Evolutionary conservation across 495 filamentous ascomycete genomes (phyloP).

Genomic region (Aspergillus olivimuriae): DNA sequence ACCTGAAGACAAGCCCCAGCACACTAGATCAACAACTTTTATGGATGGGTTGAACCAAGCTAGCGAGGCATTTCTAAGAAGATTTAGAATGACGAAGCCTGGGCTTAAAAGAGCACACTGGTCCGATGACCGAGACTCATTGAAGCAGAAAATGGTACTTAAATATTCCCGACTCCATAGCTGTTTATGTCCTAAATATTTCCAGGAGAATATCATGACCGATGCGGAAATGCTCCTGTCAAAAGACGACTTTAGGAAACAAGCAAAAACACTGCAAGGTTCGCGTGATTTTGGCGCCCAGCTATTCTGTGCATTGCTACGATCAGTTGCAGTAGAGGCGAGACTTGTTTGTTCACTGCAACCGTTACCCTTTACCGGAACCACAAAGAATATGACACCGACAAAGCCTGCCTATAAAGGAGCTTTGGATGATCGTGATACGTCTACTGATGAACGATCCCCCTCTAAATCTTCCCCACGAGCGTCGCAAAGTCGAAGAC

Average conservation of each 20-base stretch:
- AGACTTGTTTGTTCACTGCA: conserved; percentile 91
- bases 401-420: conserved; percentile 29
- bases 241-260: conserved; percentile 61
- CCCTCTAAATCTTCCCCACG: conserved; percentile 12
- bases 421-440: conserved; percentile 33
- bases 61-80: conserved; percentile 56
- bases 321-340: conserved; percentile 70
- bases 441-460: conserved; percentile 20
- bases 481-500: conserved; percentile 22
- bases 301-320: conserved; percentile 80
- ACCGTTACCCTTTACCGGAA: conserved; percentile 63
- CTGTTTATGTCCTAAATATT: too few species aligned
- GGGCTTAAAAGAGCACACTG: conserved; percentile 67
- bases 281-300: conserved; percentile 88
- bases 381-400: conserved; percentile 42
- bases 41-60: conserved; percentile 69
- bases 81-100: conserved; percentile 62
- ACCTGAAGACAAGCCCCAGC: conserved; percentile 57
- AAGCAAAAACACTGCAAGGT: conserved; percentile 59
- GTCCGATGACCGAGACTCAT: conserved; percentile 55
- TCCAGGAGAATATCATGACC: conserved; percentile 31
- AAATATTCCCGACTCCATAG: too few species aligned
- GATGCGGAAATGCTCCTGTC: conserved; percentile 45
- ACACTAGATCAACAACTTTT: conserved; percentile 62
- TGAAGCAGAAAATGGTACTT: conserved; percentile 49